phyloP scores from a whole-genome alignment of 2,329 filamentous ascomycete species.

The Colletotrichum acutatum region DNA sequence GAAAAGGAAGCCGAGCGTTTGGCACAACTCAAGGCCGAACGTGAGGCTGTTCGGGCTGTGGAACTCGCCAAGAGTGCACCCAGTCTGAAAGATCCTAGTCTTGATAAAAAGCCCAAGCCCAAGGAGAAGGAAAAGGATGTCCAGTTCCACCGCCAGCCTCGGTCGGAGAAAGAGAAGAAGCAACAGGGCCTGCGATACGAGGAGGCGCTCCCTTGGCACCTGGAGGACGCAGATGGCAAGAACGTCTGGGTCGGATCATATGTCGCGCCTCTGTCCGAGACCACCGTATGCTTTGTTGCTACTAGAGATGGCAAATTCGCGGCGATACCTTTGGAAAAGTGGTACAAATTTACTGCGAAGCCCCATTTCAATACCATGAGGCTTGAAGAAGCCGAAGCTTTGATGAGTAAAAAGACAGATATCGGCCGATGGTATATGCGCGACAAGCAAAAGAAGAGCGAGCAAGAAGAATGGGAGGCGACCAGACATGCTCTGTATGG shows the following conservation, averaged over 20 bases:
- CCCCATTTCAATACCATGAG: conserved; percentile 82
- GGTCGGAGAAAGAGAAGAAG: conserved; percentile 82
- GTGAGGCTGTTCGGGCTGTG: conserved; percentile 85
- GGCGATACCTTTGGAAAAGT: conserved; percentile 94
- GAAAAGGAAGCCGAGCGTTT: conserved; percentile 70
- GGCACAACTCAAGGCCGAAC: conserved; percentile 79
- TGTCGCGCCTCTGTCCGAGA: conserved; percentile 86
- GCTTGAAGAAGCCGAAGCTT: conserved; percentile 86
- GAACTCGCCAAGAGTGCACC: conserved; percentile 95
- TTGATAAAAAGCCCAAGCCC: conserved; percentile 68
- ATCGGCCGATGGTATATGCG: conserved; percentile 85
- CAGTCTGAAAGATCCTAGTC: conserved; percentile 68
- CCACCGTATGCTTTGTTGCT: conserved; percentile 79
- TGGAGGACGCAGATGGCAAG: conserved; percentile 96
- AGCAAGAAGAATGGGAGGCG: conserved; percentile 69
- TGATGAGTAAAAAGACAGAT: conserved; percentile 82
- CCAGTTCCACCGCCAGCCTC: conserved; percentile 85
- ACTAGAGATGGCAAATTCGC: conserved; percentile 78
- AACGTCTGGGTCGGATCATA: conserved; percentile 95
- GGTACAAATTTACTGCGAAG: conserved; percentile 88
- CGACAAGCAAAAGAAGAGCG: conserved; percentile 68
- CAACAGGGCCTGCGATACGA: conserved; percentile 83
- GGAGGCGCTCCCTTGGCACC: conserved; percentile 94
- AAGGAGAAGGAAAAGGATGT: conserved; percentile 85
- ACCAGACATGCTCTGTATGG: conserved; percentile 63